Evolutionary conservation across 805 yeast species (phyloP), one percentile per base, ranked within the genome.

Genomic region (Kodamaea jinghongensis): DNA sequence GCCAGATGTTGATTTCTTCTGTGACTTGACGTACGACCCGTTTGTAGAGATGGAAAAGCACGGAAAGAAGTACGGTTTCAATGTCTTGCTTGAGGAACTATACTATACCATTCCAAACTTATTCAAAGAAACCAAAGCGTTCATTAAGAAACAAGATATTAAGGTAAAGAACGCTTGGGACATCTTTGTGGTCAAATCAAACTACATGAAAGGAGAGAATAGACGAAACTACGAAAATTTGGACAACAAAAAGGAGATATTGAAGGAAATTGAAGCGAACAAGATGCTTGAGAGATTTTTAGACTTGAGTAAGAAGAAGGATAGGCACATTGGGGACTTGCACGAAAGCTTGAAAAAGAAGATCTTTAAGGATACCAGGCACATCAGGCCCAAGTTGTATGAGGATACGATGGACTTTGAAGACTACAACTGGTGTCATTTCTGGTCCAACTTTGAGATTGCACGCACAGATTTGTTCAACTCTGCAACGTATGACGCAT

Each of bases 391-490:
- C 7, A 39, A 22, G 11, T 47, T 67, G 9, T 55, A 52, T 43
- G 77, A 76, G 30, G 89, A 86, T 50, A 67, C 76, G 43, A 77
- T 81, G 56, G 78, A 81, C 41, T 72, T 77, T 17, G 81, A 82
- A 50, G 82, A 78, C 45, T 89, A 81, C 60, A 87, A 84, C 54
- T 49, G 85, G 47, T 84, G 93, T 51, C 96, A 88, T 60, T 87
- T 88, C 61, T 88, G 96, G 96, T 78, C 90, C 17, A 88, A 87
- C 59, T 88, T 87, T 50, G 96, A 88, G 55, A 83, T 87, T 42
- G 91, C 81, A 10, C 81, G 84, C 50, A 74, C 88, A 82, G 91
- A 88, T 47, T 87, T 88, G 49, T 83, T 70, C 61, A 65, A 95
- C 38, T 63, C 75, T 14, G 81, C 83, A 39, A 77, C 87, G 0